Evolutionary conservation across 1,139 yeast genomes (phyloP).

Genomic region (Sugiyamaella novakii): DNA sequence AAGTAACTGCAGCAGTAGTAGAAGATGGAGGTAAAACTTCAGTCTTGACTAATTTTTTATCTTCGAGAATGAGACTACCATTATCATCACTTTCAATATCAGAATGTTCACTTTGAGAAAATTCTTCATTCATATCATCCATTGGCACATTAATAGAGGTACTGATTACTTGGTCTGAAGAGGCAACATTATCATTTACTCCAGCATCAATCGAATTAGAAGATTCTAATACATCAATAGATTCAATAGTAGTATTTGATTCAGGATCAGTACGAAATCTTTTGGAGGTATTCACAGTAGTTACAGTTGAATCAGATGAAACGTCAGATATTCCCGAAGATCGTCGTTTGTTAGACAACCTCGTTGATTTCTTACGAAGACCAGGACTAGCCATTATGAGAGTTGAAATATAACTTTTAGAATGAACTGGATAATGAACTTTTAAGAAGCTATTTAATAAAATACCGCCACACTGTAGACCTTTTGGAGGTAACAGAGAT

Average conservation of each 20-base stretch:
- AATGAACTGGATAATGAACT: not conserved
- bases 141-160: conserved; percentile 12
- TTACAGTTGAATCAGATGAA: not conserved
- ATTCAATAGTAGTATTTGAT: conserved; percentile 7
- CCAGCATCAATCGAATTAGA: conserved; percentile 1
- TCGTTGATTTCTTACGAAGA: conserved; percentile 10
- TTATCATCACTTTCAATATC: conserved; percentile 2
- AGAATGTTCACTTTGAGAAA: conserved; percentile 8
- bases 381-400: conserved; percentile 14
- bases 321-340: conserved; percentile 8
- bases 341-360: conserved; percentile 12
- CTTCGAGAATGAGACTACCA: not conserved
- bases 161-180: conserved; percentile 1
- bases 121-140: conserved; percentile 9
- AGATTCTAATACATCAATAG: conserved; percentile 5
- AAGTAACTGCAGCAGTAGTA: conserved; percentile 5
- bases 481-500: conserved; percentile 16
- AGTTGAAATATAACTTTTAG: not conserved
- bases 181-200: not conserved
- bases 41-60: conserved; percentile 11
- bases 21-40: conserved; percentile 8
- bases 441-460: not conserved
- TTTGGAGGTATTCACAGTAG: not conserved
- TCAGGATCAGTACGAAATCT: conserved; percentile 13
- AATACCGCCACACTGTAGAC: conserved; percentile 14